Evolutionary conservation across 371 early-diverging fungal genomes (phyloP), one percentile per base, ranked within the genome.

Genomic region (Syncephalastrum contaminatum): DNA sequence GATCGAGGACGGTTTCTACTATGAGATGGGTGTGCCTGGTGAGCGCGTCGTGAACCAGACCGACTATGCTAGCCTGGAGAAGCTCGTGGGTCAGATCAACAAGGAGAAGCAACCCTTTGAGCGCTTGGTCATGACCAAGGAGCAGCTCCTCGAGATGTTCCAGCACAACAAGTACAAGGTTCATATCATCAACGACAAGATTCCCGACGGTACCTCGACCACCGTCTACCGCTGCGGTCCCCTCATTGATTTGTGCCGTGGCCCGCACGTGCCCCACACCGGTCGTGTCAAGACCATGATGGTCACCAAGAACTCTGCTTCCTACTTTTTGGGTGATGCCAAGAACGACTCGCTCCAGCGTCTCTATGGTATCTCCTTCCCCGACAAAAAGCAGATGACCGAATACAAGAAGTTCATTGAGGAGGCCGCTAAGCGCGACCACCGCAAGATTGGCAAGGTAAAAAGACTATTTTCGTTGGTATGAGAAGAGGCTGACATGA

Each of bases 341-440:
- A 91, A 90, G 63, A 97, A 98, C 69, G 96, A 96, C 59, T 94
- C 96, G 22, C 85, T 99, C 27, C 99, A 99, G 77, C 93, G 99
- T 71, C 81, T 99, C 51, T 99, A 99, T 68, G 99, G 99, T 58
- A 90, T 99, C 53, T 96, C 99, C 21, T 99, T 99, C 92, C 99
- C 99, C 18, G 93, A 91, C 62, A 89, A 86, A 75, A 95, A 95
- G 82, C 88, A 91, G 70, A 85, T 99, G 91, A 88, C 92, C 51
- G 93, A 96, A 77, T 92, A 97, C 78, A 88, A 95, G 64, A 85
- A 91, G 65, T 93, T 94, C 70, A 76, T 97, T 54, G 96, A 95
- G 70, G 96, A 96, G 75, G 99, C 99, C 42, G 89, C 92, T 46
- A 92, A 95, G 83, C 89, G 97, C 60, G 99, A 99, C 70, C 99